Percentiles rank a stretch among this genome's conserved stretches.
phyloP scores from a whole-genome alignment of 75 land plant genomes.

The Cryptomeria japonica region DNA sequence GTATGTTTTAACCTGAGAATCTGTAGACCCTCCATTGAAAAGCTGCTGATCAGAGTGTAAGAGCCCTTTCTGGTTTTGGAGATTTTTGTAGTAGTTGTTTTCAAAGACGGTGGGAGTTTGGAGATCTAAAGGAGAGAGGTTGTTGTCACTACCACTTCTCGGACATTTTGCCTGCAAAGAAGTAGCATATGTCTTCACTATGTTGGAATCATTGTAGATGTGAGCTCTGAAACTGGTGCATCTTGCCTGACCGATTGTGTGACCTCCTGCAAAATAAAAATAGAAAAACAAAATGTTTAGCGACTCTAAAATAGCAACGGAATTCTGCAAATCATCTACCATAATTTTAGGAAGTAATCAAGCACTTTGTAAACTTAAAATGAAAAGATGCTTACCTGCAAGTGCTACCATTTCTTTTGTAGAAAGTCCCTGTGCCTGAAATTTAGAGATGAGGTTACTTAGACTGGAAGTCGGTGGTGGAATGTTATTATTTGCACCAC shows the following conservation, averaged over 20 bases:
- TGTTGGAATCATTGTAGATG: constrained; percentile 17
- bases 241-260: constrained; percentile 33
- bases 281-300: not conserved
- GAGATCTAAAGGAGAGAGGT: constrained; percentile 13
- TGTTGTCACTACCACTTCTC: constrained; percentile 2
- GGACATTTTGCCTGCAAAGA: constrained; percentile 10
- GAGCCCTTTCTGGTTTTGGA: constrained; percentile 15
- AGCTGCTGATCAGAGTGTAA: constrained; percentile 24
- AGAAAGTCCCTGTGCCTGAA: constrained; percentile 18
- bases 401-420: constrained; percentile 27
- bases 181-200: constrained; percentile 6
- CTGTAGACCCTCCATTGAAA: not conserved
- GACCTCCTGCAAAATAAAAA: constrained; percentile 19
- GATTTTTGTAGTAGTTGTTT: constrained; percentile 33
- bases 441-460: constrained; percentile 9
- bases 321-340: no score
- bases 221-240: constrained; percentile 18
- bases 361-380: no score
- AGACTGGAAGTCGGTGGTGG: constrained; percentile 15
- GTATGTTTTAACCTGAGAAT: constrained; percentile 12
- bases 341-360: no score
- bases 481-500: constrained; percentile 15
- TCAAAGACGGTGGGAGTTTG: constrained; percentile 29
- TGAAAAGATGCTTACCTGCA: constrained; percentile 25
- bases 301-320: no score